phyloP scores from a whole-genome alignment of 2,329 filamentous ascomycete species.

The Blastomyces parvus region DNA sequence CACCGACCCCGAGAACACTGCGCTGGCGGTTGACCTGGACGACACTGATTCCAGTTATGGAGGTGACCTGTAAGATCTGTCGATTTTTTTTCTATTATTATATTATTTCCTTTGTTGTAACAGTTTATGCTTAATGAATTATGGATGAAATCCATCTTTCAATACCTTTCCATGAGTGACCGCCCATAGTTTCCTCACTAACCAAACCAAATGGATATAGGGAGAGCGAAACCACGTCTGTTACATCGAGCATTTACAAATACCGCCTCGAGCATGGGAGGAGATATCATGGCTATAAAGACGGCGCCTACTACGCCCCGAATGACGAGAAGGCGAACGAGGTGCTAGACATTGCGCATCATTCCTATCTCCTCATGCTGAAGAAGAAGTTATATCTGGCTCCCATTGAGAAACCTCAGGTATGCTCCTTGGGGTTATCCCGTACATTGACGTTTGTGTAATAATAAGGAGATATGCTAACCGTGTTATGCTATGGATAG shows the following conservation, averaged over 20 bases:
- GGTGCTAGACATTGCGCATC: conserved; percentile 19
- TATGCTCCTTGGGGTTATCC: not conserved
- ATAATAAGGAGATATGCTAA: not conserved
- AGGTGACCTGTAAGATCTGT: too few relatives aligned
- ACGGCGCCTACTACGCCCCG: conserved; percentile 7
- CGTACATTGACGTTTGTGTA: not conserved
- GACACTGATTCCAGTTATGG: too few relatives aligned
- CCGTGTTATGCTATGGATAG: not conserved
- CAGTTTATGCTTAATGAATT: too few relatives aligned
- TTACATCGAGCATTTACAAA: conserved; percentile 7
- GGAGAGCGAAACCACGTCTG: conserved; percentile 1
- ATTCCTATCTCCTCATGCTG: conserved; percentile 41
- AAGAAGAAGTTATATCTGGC: conserved; percentile 38
- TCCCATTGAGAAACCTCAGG: conserved; percentile 32
- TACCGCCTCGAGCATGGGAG: conserved; percentile 2
- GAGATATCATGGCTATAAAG: conserved; percentile 3
- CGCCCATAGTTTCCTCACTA: too few relatives aligned
- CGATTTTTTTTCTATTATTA: too few relatives aligned
- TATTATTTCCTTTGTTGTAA: too few relatives aligned
- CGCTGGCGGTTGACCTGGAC: too few relatives aligned
- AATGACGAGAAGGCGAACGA: conserved; percentile 17
- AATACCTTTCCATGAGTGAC: too few relatives aligned
- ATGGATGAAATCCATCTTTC: not conserved
- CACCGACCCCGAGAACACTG: too few relatives aligned
- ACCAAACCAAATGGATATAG: not conserved